These are phyloP conservation scores for Neurospora sp. DNA, from an alignment of 495 filamentous ascomycete genomes.

Conservation along the genomic window DNA sequence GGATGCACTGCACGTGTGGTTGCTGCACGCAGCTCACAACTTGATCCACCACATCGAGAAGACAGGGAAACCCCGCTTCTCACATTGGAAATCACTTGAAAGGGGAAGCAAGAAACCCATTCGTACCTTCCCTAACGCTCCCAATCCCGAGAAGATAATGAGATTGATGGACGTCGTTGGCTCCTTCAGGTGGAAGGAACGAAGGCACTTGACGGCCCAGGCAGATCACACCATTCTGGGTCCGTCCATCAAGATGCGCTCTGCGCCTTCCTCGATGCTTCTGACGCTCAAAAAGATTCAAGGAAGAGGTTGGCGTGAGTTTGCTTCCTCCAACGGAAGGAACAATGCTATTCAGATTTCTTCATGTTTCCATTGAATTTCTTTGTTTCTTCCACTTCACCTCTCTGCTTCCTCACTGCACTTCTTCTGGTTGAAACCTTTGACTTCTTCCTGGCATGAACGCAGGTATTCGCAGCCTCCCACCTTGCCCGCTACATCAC, in stretches of 20 bases:
- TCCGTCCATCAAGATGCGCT: neutral
- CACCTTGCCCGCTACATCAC: neutral
- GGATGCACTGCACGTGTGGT: neutral
- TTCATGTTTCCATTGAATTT: neutral
- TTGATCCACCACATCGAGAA: neutral
- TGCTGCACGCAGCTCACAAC: neutral
- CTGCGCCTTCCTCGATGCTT: neutral
- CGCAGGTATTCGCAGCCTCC: neutral
- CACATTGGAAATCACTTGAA: neutral
- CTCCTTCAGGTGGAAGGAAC: neutral
- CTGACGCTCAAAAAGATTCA: neutral
- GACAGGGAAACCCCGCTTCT: neutral
- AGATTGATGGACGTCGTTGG: neutral
- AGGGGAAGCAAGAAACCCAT: neutral
- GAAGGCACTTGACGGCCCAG: neutral
- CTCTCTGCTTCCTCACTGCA: neutral
- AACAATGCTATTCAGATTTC: neutral
- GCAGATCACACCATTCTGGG: neutral
- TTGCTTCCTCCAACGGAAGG: neutral
- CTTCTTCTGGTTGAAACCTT: neutral
- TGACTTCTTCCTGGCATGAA: neutral
- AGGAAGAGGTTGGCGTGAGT: too few relatives aligned
- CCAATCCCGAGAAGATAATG: neutral
- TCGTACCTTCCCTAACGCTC: neutral
- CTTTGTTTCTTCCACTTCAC: neutral